Evolutionary conservation across 257 asterid genomes (phyloP).

Genomic region (Primulina huaijiensis): DNA sequence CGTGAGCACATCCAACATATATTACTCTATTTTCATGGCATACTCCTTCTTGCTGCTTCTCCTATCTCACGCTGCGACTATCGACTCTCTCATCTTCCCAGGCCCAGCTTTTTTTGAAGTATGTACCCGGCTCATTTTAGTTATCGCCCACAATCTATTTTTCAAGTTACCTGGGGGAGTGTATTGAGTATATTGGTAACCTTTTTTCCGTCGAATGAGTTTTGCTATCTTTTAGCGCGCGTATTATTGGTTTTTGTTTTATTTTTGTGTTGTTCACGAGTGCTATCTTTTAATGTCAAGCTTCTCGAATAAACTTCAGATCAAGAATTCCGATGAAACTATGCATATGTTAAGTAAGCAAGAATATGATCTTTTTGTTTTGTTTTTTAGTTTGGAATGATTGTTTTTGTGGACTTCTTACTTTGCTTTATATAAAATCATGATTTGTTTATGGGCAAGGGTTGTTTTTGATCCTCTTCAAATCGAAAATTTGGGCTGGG

Average conservation of each 20-base stretch:
- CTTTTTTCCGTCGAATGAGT: conserved; percentile 3
- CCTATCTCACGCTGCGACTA: conserved; percentile 17
- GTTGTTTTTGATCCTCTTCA: conserved; percentile 20
- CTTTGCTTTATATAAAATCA: neutral
- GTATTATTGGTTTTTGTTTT: conserved; percentile 3
- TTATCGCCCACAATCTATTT: conserved; percentile 6
- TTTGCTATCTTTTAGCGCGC: neutral
- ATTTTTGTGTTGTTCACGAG: neutral
- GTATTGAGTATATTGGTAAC: neutral
- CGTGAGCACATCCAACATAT: conserved; percentile 23
- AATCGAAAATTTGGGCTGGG: conserved; percentile 8
- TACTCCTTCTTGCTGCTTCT: neutral
- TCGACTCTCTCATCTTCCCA: neutral
- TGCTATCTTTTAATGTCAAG: conserved; percentile 11
- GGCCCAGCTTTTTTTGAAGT: conserved; percentile 6
- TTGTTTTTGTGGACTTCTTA: neutral
- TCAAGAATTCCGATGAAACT: conserved; percentile 16
- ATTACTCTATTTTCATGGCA: conserved; percentile 2
- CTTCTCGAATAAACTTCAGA: conserved; percentile 1
- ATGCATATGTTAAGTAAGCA: conserved; percentile 11
- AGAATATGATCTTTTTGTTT: conserved; percentile 8
- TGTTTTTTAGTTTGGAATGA: conserved; percentile 17
- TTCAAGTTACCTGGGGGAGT: conserved; percentile 2
- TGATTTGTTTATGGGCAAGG: conserved; percentile 9
- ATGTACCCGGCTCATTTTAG: conserved; percentile 12